A percentile compares a stretch with the other conserved stretches of the same genome.
Conservation (phyloP, 352 stramenopile species). For the Globisporangium perplexum region DNA sequence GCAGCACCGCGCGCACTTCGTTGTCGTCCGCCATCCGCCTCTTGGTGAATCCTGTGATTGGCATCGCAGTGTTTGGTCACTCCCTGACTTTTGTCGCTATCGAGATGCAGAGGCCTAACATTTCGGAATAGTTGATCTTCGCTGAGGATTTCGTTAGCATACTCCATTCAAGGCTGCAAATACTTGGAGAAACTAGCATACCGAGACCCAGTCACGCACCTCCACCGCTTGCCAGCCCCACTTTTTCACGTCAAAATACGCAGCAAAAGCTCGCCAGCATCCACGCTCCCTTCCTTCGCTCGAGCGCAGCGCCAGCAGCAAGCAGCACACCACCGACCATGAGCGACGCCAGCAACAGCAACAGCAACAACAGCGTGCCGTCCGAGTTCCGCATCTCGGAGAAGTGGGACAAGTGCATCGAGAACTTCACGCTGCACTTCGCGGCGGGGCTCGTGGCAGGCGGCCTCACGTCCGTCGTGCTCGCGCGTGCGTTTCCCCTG, state of each 20-base stretch:
- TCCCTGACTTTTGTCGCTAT: background rate
- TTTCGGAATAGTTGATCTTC: background rate
- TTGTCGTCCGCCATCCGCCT: constrained; percentile 30
- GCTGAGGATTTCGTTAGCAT: background rate
- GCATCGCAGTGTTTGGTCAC: background rate
- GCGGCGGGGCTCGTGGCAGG: constrained; percentile 71
- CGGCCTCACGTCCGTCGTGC: constrained; percentile 74
- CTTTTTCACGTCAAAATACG: constrained; percentile 1
- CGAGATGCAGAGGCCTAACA: too few relatives aligned
- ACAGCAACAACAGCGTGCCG: constrained; percentile 48
- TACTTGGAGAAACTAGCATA: background rate
- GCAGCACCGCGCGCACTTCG: constrained; percentile 50
- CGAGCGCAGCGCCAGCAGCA: constrained; percentile 21
- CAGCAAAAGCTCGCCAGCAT: background rate
- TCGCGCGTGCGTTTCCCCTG: constrained; percentile 55
- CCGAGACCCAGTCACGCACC: background rate
- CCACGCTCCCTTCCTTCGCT: too few relatives aligned
- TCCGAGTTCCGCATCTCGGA: constrained; percentile 89
- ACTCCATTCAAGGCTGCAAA: background rate
- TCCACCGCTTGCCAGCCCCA: background rate
- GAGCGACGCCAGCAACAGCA: constrained; percentile 21
- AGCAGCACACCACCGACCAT: background rate
- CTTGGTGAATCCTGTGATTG: background rate
- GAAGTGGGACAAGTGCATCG: constrained; percentile 89
- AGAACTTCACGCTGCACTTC: constrained; percentile 88